Evolutionary conservation across 176 grass and related monocot genomes (phyloP).

Genomic region (Oryza nivara): DNA sequence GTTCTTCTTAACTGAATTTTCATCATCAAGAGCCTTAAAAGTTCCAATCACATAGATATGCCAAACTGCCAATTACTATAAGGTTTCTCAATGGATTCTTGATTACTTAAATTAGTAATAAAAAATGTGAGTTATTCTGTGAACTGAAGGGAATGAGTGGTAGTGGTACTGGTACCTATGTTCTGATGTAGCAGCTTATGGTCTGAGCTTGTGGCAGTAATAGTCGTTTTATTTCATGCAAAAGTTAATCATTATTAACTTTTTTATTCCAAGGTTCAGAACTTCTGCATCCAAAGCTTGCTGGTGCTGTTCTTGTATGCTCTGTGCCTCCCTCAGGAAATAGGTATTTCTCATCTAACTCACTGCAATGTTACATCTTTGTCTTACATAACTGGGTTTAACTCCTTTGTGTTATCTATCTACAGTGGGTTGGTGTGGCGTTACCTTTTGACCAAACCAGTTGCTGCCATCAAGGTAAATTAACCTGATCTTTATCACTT

Average conservation of each 20-base stretch:
- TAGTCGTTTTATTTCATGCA: constrained; percentile 26
- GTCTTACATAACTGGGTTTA: constrained; percentile 33
- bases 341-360: constrained; percentile 49
- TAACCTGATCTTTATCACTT: constrained; percentile 22
- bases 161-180: background rate
- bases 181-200: background rate
- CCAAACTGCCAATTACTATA: background rate
- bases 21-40: background rate
- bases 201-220: background rate
- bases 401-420: constrained; percentile 27
- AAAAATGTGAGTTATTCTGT: background rate
- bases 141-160: background rate
- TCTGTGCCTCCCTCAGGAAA: constrained; percentile 96
- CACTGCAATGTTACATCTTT: background rate
- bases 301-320: constrained; percentile 78
- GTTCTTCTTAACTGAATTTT: constrained; percentile 25
- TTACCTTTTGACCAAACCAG: constrained; percentile 82
- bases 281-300: constrained; percentile 54
- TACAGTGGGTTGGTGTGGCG: constrained; percentile 85
- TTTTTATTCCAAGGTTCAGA: constrained; percentile 38
- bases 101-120: background rate
- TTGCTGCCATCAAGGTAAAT: constrained; percentile 87
- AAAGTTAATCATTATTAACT: constrained; percentile 17
- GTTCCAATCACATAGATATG: background rate
- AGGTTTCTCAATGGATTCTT: background rate